Evolutionary conservation across 192 early-diverging fungal species (phyloP).

Genomic region (Entomortierella beljakovae): DNA sequence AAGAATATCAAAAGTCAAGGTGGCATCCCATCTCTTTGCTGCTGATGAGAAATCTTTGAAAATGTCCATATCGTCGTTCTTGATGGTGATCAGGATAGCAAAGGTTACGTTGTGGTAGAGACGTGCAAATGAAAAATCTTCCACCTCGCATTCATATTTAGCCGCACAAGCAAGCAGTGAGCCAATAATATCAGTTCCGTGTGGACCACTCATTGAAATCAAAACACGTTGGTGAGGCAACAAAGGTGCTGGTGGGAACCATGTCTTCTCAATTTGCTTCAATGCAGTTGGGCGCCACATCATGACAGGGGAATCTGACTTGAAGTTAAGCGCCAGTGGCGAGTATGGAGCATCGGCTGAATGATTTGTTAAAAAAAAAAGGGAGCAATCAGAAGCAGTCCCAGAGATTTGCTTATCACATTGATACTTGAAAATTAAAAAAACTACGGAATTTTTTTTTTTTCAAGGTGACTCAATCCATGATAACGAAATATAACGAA

Average conservation of each 20-base stretch:
- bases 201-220: slow-evolving; percentile 85
- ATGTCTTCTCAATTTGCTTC: slow-evolving; percentile 46
- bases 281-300: slow-evolving; percentile 34
- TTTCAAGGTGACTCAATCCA: slow-evolving; percentile 21
- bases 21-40: slow-evolving; percentile 89
- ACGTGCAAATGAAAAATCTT: slow-evolving; percentile 89
- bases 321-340: slow-evolving; percentile 39
- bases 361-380: neutral
- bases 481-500: too few relatives aligned
- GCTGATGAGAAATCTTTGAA: slow-evolving; percentile 81
- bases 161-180: slow-evolving; percentile 81
- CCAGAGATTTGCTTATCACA: too few relatives aligned
- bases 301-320: slow-evolving; percentile 38
- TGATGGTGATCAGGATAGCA: slow-evolving; percentile 84
- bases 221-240: slow-evolving; percentile 81
- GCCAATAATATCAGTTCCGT: slow-evolving; percentile 94
- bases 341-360: slow-evolving; percentile 30
- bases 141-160: slow-evolving; percentile 79
- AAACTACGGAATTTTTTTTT: too few relatives aligned
- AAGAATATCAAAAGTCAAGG: slow-evolving; percentile 84
- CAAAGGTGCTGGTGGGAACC: slow-evolving; percentile 61
- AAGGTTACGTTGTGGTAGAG: slow-evolving; percentile 96
- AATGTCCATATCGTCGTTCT: slow-evolving; percentile 78
- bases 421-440: too few relatives aligned
- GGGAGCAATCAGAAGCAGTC: neutral